Evolutionary conservation across 306 rosid species (phyloP).

Genomic region (Lathyrus oleraceus): DNA sequence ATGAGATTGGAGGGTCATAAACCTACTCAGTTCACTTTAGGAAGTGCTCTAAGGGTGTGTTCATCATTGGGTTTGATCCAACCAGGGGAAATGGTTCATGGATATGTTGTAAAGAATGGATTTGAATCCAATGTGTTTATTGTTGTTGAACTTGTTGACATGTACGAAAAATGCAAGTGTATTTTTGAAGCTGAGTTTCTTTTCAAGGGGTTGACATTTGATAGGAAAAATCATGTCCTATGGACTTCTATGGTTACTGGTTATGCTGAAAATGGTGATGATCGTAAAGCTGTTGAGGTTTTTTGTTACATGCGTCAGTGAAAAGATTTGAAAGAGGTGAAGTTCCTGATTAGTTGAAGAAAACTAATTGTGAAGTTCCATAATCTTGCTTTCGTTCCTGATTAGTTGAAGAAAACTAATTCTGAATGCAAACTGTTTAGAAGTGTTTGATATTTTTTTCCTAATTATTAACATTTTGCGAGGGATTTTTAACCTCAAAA

Average conservation of each 20-base stretch:
- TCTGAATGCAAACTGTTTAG: too few relatives aligned
- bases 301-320: constrained; percentile 62
- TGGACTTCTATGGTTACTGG: constrained; percentile 96
- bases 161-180: constrained; percentile 79
- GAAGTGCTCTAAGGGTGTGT: constrained; percentile 69
- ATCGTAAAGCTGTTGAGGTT: constrained; percentile 63
- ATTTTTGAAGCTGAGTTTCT: constrained; percentile 66
- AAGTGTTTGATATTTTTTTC: too few relatives aligned
- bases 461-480: too few relatives aligned
- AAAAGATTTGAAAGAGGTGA: too few relatives aligned
- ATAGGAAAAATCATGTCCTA: constrained; percentile 60
- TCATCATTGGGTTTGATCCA: constrained; percentile 59
- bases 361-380: too few relatives aligned
- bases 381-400: too few relatives aligned
- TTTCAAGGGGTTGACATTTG: constrained; percentile 47
- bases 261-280: constrained; percentile 73
- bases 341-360: too few relatives aligned
- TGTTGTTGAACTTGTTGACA: constrained; percentile 80
- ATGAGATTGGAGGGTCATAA: constrained; percentile 69
- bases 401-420: too few relatives aligned
- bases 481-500: too few relatives aligned
- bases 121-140: constrained; percentile 58
- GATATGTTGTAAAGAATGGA: constrained; percentile 55
- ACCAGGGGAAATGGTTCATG: constrained; percentile 72
- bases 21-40: constrained; percentile 72